Conservation (phyloP, 2,329 filamentous ascomycete species). For the Oidium heveae region DNA sequence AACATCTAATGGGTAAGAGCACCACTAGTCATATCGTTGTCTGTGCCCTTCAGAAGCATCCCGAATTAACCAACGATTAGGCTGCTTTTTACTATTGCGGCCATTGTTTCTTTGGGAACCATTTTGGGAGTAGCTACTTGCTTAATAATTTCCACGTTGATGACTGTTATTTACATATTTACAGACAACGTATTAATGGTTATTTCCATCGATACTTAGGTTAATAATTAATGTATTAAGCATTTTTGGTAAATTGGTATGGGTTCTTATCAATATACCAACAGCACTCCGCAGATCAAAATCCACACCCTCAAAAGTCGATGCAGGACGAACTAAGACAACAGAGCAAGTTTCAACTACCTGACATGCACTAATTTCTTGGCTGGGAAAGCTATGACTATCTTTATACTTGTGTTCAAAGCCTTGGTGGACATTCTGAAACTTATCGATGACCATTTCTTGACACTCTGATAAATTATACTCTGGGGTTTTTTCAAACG, state of each 20-base stretch:
- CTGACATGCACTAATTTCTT: background rate
- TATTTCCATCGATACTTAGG: background rate
- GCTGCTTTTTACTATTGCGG: background rate
- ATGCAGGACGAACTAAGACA: background rate
- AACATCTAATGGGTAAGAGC: background rate
- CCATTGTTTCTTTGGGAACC: background rate
- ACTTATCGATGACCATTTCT: background rate
- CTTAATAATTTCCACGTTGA: background rate
- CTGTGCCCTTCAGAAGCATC: background rate
- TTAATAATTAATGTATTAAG: background rate
- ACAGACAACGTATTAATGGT: background rate
- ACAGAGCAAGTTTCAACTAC: background rate
- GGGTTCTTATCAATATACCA: background rate
- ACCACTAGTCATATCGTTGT: background rate
- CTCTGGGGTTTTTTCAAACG: background rate
- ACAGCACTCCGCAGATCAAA: background rate
- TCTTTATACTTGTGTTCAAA: background rate
- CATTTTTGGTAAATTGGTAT: background rate
- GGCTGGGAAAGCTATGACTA: background rate
- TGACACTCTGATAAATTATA: background rate
- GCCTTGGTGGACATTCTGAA: background rate
- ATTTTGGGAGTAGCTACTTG: background rate
- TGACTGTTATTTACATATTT: background rate
- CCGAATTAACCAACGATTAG: background rate
- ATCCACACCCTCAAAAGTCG: background rate